Percentiles rank a stretch among this genome's conserved stretches.
Conservation (phyloP, 305 asterid species). For the Caryopteris hybrid region DNA sequence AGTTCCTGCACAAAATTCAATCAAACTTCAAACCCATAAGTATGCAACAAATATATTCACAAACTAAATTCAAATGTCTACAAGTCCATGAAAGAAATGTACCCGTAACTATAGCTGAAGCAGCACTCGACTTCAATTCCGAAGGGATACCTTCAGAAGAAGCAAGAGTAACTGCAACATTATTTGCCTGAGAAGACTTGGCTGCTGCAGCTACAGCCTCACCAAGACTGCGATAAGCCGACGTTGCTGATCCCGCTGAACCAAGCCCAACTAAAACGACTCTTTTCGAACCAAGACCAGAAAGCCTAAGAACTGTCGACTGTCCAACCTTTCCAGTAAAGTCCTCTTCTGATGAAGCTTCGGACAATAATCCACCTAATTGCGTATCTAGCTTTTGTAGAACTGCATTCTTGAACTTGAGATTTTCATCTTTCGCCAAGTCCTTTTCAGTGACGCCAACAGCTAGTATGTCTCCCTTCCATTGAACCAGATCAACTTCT, state of each 20-base stretch:
- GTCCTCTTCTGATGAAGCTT: constrained; percentile 77
- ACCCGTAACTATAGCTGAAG: constrained; percentile 83
- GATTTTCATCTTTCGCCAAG: constrained; percentile 67
- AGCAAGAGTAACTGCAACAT: constrained; percentile 79
- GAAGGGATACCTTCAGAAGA: constrained; percentile 56
- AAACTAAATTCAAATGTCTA: background rate
- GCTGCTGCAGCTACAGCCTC: constrained; percentile 93
- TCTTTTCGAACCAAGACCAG: constrained; percentile 77
- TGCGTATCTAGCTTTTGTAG: constrained; percentile 69
- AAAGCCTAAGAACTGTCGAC: constrained; percentile 70
- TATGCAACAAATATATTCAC: background rate
- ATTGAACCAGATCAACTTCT: constrained; percentile 71
- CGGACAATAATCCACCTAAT: constrained; percentile 72
- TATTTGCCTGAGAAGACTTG: constrained; percentile 68
- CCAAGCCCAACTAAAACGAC: constrained; percentile 84
- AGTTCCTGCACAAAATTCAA: constrained; percentile 45
- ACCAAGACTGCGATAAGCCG: constrained; percentile 65
- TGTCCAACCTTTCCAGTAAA: constrained; percentile 88
- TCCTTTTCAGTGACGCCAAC: constrained; percentile 85
- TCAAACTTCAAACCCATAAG: background rate
- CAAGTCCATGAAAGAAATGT: background rate
- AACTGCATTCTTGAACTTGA: constrained; percentile 65
- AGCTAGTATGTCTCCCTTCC: constrained; percentile 89
- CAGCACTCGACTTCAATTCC: constrained; percentile 50
- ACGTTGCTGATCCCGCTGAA: constrained; percentile 36